phyloP scores from a whole-genome alignment of 192 early-diverging fungal genomes.

The Rhizophagus sp. region DNA sequence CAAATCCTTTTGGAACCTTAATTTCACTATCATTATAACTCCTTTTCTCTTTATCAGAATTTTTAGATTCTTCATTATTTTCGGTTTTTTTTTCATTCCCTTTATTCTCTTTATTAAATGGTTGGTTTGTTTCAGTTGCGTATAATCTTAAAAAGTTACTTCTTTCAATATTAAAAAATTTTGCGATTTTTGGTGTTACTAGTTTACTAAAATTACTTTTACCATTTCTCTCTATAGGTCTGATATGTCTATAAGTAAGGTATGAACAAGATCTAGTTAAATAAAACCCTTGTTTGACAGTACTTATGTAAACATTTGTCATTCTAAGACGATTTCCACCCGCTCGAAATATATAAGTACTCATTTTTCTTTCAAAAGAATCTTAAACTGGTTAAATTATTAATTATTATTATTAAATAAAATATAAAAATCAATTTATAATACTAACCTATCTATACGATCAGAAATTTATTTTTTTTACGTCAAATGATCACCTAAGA shows the following conservation, averaged over 20 bases:
- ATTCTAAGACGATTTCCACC: neutral
- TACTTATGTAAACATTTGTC: neutral
- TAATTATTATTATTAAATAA: too few species aligned
- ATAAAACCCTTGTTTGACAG: neutral
- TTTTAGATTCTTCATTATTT: conserved; percentile 12
- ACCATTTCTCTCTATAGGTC: neutral
- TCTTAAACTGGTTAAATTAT: too few species aligned
- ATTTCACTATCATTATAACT: conserved; percentile 31
- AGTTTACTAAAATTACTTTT: neutral
- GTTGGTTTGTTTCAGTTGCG: neutral
- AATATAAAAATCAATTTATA: too few species aligned
- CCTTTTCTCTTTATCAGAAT: conserved; percentile 31
- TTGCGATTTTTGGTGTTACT: neutral
- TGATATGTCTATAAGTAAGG: neutral
- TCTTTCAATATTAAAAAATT: neutral
- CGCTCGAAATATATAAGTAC: neutral
- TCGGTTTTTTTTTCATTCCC: conserved; percentile 21
- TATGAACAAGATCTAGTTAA: neutral
- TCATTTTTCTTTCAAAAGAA: neutral
- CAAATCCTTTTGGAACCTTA: conserved; percentile 68
- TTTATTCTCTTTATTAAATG: conserved; percentile 12
- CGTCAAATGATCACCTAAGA: too few species aligned
- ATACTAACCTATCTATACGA: too few species aligned
- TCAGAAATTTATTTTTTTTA: too few species aligned
- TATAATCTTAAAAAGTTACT: neutral